Percentiles rank a stretch among this genome's conserved stretches.
These are phyloP conservation scores for Trichoderma cornu-damae DNA, from an alignment of 2,329 filamentous ascomycete species.

Conservation along the genomic window DNA sequence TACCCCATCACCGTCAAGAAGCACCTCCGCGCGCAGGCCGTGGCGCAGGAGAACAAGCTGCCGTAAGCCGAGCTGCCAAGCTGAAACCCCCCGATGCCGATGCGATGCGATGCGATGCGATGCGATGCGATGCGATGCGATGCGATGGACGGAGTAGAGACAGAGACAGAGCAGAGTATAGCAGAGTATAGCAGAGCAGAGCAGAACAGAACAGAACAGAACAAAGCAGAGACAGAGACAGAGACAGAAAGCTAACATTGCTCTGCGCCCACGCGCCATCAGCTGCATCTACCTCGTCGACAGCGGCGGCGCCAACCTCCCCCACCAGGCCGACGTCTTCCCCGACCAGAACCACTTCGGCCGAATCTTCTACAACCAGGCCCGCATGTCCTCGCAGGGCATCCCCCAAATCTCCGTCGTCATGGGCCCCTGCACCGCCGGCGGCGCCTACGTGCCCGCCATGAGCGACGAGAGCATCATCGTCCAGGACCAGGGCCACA, in stretches of 20 bases:
- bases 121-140: too few species aligned
- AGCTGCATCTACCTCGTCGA: slow-evolving; percentile 94
- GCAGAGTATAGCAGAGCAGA: too few species aligned
- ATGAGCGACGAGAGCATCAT: slow-evolving; percentile 99
- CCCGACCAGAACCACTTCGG: slow-evolving; percentile 93
- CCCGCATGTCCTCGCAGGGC: slow-evolving; percentile 79
- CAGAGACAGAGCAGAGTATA: too few species aligned
- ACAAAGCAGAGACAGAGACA: too few species aligned
- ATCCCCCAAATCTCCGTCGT: slow-evolving; percentile 94
- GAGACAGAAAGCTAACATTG: too few species aligned
- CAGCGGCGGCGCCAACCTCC: slow-evolving; percentile 90
- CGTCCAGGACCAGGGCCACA: slow-evolving; percentile 90
- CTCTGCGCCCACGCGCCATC: neutral
- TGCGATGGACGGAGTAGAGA: too few species aligned
- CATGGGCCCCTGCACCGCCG: slow-evolving; percentile 95
- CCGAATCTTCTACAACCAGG: slow-evolving; percentile 97
- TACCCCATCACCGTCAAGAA: slow-evolving; percentile 98
- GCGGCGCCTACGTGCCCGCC: slow-evolving; percentile 90
- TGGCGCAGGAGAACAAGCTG: slow-evolving; percentile 79
- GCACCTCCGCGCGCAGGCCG: slow-evolving; percentile 84
- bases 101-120: too few species aligned
- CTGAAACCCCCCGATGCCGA: neutral
- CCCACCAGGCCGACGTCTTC: slow-evolving; percentile 92
- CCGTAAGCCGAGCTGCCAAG: slow-evolving; percentile 48
- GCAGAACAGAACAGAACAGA: too few species aligned